Percentiles rank a stretch among this genome's conserved stretches.
phyloP scores from a whole-genome alignment of 306 rosid species.

The Malus sieversii region DNA sequence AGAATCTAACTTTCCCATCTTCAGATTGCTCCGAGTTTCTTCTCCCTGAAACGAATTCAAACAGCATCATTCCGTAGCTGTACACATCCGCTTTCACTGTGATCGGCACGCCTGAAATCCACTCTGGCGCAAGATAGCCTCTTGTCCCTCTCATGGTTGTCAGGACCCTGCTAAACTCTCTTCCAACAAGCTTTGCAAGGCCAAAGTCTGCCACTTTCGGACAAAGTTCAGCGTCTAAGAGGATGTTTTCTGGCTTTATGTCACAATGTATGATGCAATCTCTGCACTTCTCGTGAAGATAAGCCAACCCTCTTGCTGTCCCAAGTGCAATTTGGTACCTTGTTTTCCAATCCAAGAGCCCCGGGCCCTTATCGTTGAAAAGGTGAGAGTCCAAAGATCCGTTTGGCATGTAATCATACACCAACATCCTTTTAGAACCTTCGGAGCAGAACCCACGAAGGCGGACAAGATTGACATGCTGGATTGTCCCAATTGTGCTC shows the following conservation, averaged over 20 bases:
- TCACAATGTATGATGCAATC: conserved; percentile 92
- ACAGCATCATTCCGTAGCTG: conserved; percentile 93
- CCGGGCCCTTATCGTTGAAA: conserved; percentile 29
- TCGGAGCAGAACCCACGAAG: conserved; percentile 90
- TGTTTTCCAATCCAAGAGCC: conserved; percentile 53
- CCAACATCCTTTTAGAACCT: conserved; percentile 54
- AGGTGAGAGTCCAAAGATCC: conserved; percentile 57
- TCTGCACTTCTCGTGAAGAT: conserved; percentile 80
- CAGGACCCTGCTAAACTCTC: conserved; percentile 80
- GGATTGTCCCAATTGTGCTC: conserved; percentile 75
- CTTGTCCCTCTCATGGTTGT: conserved; percentile 95
- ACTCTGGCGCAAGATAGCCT: conserved; percentile 87
- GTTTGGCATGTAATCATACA: conserved; percentile 78
- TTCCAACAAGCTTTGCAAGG: conserved; percentile 78
- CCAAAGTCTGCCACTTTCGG: conserved; percentile 92
- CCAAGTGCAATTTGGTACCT: conserved; percentile 81
- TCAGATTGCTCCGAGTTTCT: conserved; percentile 62
- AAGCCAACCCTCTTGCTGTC: conserved; percentile 72
- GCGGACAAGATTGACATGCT: conserved; percentile 79
- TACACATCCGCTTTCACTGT: conserved; percentile 86
- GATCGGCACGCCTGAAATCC: conserved; percentile 81
- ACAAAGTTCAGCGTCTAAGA: conserved; percentile 52
- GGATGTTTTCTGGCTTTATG: conserved; percentile 89
- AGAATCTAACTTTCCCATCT: conserved; percentile 51
- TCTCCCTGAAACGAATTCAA: conserved; percentile 67